phyloP scores from a whole-genome alignment of 441 rosid genomes.

The Eutrema salsugineum region DNA sequence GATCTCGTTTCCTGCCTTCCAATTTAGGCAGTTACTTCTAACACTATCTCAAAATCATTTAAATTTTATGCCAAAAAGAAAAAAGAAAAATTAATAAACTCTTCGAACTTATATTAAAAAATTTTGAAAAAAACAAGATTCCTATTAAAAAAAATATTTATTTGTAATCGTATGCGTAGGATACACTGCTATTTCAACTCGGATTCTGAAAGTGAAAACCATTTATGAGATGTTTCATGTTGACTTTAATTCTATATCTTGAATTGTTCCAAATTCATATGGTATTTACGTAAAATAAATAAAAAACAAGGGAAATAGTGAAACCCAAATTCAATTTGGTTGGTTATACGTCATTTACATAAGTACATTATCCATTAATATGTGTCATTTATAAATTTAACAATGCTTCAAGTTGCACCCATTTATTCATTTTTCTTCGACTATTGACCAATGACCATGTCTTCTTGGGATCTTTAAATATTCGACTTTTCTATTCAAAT shows the following conservation, averaged over 20 bases:
- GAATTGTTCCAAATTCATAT: neutral
- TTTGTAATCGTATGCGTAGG: slow-evolving; percentile 6
- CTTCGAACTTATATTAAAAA: neutral
- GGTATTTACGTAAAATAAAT: neutral
- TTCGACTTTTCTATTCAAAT: neutral
- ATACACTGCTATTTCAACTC: neutral
- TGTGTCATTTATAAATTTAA: neutral
- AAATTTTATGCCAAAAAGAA: neutral
- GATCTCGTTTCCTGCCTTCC: neutral
- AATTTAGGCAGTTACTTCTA: neutral
- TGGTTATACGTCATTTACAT: neutral
- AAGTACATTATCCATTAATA: neutral
- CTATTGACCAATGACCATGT: slow-evolving; percentile 18
- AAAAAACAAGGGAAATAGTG: neutral
- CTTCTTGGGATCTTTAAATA: neutral
- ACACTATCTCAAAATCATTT: neutral
- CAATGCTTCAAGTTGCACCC: slow-evolving; percentile 13
- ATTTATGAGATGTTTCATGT: slow-evolving; percentile 11
- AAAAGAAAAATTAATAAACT: neutral
- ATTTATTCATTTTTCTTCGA: neutral
- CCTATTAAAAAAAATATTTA: too few species aligned
- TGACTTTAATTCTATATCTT: neutral
- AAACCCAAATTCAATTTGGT: neutral
- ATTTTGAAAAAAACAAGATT: neutral
- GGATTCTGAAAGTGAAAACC: neutral